phyloP scores from a whole-genome alignment of 805 yeast genomes.

The Yarrowia hollandica region DNA sequence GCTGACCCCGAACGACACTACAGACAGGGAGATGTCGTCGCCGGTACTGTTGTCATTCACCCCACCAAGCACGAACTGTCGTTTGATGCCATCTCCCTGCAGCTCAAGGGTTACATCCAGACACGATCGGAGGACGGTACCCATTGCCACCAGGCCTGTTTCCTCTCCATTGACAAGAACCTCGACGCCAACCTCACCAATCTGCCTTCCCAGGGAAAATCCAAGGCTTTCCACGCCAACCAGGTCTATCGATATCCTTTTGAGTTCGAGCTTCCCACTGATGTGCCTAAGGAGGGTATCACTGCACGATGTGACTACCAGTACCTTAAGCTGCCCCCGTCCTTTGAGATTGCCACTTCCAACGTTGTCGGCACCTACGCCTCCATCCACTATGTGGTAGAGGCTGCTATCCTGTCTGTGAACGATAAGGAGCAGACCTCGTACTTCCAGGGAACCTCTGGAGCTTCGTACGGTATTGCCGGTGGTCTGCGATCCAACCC shows the following conservation, averaged over 20 bases:
- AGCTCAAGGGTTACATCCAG: constrained; percentile 29
- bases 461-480: constrained; percentile 23
- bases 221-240: constrained; percentile 29
- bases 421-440: constrained; percentile 22
- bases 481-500: constrained; percentile 28
- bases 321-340: constrained; percentile 28
- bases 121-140: constrained; percentile 26
- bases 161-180: constrained; percentile 25
- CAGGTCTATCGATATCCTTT: constrained; percentile 26
- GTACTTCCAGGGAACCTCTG: constrained; percentile 26
- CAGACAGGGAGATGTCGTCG: constrained; percentile 21
- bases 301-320: constrained; percentile 18
- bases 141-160: constrained; percentile 28
- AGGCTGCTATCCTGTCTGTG: constrained; percentile 20
- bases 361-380: constrained; percentile 25
- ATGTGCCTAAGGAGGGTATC: constrained; percentile 27
- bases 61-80: constrained; percentile 19
- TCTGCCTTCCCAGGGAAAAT: constrained; percentile 20
- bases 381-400: constrained; percentile 17
- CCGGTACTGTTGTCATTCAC: constrained; percentile 22
- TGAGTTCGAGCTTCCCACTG: constrained; percentile 13
- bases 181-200: constrained; percentile 28
- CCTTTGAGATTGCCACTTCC: constrained; percentile 23
- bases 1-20: constrained; percentile 26
- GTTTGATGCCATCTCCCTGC: constrained; percentile 26